These are phyloP conservation scores for Neonectria ditissima DNA, from an alignment of 2,329 filamentous ascomycete genomes.

Conservation along the genomic window DNA sequence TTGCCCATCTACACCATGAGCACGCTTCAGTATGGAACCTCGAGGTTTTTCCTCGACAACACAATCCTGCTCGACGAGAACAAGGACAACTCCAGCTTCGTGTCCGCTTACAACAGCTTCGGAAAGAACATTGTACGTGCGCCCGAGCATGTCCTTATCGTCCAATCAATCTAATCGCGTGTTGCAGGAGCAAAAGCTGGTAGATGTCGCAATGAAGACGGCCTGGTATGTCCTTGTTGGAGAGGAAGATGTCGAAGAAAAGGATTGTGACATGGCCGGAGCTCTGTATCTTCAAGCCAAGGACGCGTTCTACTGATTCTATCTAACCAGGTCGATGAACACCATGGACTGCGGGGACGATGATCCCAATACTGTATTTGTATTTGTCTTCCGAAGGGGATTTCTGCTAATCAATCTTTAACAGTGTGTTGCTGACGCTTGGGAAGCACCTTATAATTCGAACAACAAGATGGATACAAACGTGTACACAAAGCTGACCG, in stretches of 20 bases:
- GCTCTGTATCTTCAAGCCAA: conserved; percentile 7
- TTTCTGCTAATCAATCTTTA: neutral
- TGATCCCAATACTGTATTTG: conserved; percentile 8
- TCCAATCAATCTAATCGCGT: neutral
- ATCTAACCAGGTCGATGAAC: neutral
- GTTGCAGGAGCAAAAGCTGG: conserved; percentile 7
- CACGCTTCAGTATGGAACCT: conserved; percentile 4
- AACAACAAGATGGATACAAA: conserved; percentile 14
- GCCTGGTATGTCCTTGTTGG: conserved; percentile 14
- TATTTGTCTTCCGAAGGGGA: neutral
- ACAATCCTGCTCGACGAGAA: conserved; percentile 17
- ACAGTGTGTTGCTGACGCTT: conserved; percentile 10
- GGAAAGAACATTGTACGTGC: conserved; percentile 2
- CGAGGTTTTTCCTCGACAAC: conserved; percentile 14
- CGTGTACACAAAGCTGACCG: conserved; percentile 11
- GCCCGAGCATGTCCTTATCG: neutral
- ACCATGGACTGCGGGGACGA: neutral
- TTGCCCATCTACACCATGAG: conserved; percentile 10
- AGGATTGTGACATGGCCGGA: conserved; percentile 5
- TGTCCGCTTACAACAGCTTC: conserved; percentile 8
- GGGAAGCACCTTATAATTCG: conserved; percentile 8
- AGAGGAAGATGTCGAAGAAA: conserved; percentile 11
- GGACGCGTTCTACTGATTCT: conserved; percentile 4
- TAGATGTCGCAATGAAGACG: conserved; percentile 13
- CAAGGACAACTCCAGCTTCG: conserved; percentile 12